Evolutionary conservation across 2,329 filamentous ascomycete genomes (phyloP).

Genomic region (Apiospora hydei): DNA sequence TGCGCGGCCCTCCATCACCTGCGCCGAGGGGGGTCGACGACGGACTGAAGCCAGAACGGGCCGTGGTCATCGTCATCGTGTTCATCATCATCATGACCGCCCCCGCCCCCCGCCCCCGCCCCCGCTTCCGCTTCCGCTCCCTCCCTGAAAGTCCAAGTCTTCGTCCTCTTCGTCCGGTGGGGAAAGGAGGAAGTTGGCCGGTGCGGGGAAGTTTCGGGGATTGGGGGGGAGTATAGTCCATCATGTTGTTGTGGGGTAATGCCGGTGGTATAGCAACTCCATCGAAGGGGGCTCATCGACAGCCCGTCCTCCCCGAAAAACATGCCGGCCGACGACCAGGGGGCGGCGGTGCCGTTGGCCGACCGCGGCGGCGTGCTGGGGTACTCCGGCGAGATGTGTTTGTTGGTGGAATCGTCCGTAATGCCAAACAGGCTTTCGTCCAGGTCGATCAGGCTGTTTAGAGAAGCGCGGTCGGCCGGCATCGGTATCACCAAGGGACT

Average conservation of each 20-base stretch:
- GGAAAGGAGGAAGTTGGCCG: not conserved
- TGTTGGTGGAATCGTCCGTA: slow-evolving; percentile 50
- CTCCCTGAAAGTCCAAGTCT: not conserved
- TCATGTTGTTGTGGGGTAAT: not conserved
- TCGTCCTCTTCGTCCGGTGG: not conserved
- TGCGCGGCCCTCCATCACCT: slow-evolving; percentile 62
- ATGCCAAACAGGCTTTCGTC: slow-evolving; percentile 45
- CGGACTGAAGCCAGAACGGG: not conserved
- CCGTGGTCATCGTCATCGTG: not conserved
- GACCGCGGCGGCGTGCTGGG: not conserved
- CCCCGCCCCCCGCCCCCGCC: not conserved
- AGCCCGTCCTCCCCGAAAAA: slow-evolving; percentile 60
- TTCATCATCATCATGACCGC: too few species aligned
- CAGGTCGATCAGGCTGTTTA: slow-evolving; percentile 58
- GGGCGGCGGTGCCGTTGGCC: slow-evolving; percentile 52
- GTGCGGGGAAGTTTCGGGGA: slow-evolving; percentile 29
- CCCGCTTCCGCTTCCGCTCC: not conserved
- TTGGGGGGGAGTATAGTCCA: not conserved
- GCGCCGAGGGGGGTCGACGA: slow-evolving; percentile 55
- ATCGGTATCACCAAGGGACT: slow-evolving; percentile 35
- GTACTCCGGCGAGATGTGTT: not conserved
- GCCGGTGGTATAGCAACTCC: slow-evolving; percentile 52
- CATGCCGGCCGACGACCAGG: slow-evolving; percentile 63
- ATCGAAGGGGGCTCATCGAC: slow-evolving; percentile 67
- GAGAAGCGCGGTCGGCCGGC: slow-evolving; percentile 51